phyloP scores from a whole-genome alignment of 768 basidiomycete species.

The Lentinula aciculospora region DNA sequence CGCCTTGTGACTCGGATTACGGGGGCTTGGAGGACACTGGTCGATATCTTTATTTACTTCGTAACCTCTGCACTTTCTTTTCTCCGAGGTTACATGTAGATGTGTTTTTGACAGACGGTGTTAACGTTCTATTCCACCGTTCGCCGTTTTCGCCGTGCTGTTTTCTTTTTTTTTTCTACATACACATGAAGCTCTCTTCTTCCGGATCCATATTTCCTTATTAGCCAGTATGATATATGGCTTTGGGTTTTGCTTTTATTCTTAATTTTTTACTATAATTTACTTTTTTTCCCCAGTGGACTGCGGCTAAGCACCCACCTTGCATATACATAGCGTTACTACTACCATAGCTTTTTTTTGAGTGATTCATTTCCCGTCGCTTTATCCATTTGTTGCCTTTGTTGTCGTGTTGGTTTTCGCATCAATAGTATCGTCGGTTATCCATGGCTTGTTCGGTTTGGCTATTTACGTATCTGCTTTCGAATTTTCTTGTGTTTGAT shows the following conservation, averaged over 20 bases:
- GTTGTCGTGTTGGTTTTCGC: neutral
- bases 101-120: neutral
- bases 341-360: neutral
- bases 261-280: neutral
- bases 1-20: slow-evolving; percentile 3
- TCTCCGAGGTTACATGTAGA: neutral
- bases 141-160: neutral
- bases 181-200: neutral
- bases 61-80: neutral
- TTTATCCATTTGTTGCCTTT: neutral
- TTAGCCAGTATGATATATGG: neutral
- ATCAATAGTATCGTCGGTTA: neutral
- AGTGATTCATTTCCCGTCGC: neutral
- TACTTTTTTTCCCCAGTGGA: neutral
- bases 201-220: neutral
- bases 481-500: slow-evolving; percentile 5
- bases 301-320: neutral
- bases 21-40: neutral
- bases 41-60: neutral
- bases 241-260: neutral
- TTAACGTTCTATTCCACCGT: neutral
- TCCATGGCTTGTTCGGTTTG: slow-evolving; percentile 3
- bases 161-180: neutral
- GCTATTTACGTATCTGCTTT: slow-evolving; percentile 7
- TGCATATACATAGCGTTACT: neutral